These are phyloP conservation scores for Claviceps sp. DNA, from an alignment of 2,329 filamentous ascomycete species.

Conservation along the genomic window DNA sequence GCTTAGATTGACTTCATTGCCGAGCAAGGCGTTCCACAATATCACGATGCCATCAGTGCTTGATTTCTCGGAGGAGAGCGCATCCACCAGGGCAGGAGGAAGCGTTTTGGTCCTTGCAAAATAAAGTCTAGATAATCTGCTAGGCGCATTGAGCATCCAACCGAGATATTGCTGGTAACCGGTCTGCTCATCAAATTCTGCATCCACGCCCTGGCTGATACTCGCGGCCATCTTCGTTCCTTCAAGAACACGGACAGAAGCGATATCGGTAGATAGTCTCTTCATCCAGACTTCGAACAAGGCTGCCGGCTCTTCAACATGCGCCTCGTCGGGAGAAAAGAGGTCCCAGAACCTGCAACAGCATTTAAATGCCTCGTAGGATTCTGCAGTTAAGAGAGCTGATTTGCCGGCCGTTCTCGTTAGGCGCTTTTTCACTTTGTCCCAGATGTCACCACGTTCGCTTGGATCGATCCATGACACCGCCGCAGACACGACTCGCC, in stretches of 20 bases:
- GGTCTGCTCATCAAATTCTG: constrained; percentile 14
- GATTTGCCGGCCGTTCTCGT: constrained; percentile 20
- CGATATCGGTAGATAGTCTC: constrained; percentile 19
- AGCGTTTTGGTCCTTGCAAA: constrained; percentile 13
- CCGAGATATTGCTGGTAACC: constrained; percentile 19
- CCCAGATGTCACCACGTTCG: constrained; percentile 21
- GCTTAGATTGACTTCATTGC: constrained; percentile 26
- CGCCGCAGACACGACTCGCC: constrained; percentile 24
- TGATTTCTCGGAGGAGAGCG: constrained; percentile 10
- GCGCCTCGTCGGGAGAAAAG: constrained; percentile 22
- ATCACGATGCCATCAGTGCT: constrained; percentile 9
- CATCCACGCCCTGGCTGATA: constrained; percentile 7
- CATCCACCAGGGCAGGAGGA: constrained; percentile 14
- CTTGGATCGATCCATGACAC: constrained; percentile 20
- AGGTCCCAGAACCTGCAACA: constrained; percentile 24
- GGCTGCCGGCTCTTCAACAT: constrained; percentile 16
- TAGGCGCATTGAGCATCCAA: constrained; percentile 21
- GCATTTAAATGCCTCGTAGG: constrained; percentile 28
- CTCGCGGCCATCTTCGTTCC: constrained; percentile 10
- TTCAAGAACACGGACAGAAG: constrained; percentile 12
- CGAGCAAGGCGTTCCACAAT: constrained; percentile 19
- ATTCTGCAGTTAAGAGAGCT: constrained; percentile 19
- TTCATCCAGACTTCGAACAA: constrained; percentile 20
- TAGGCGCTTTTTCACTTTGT: constrained; percentile 17
- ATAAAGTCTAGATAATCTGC: constrained; percentile 18